Conservation (phyloP, 2,329 filamentous ascomycete species). For the Chaetomium sp. region DNA sequence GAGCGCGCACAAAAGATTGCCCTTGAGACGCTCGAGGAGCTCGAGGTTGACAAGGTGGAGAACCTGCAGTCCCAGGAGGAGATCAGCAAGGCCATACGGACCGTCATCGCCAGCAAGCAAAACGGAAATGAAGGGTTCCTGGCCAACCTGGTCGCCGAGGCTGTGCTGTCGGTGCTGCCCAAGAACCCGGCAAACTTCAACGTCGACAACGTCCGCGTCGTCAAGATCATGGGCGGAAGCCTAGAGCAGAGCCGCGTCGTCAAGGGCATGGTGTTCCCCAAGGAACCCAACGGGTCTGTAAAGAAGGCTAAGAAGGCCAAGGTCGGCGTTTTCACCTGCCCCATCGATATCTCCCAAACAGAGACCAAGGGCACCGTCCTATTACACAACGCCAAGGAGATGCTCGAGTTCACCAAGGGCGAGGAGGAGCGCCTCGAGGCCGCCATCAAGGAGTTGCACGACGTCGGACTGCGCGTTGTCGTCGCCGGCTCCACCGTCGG, state of each 20-base stretch:
- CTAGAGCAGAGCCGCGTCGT: conserved; percentile 93
- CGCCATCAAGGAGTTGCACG: conserved; percentile 91
- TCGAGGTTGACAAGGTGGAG: conserved; percentile 87
- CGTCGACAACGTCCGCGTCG: conserved; percentile 97
- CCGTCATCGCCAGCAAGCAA: conserved; percentile 96
- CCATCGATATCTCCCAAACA: conserved; percentile 92
- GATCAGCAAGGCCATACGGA: conserved; percentile 91
- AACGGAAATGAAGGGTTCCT: conserved; percentile 89
- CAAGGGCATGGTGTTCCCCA: conserved; percentile 97
- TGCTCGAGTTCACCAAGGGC: conserved; percentile 97
- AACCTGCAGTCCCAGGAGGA: conserved; percentile 80
- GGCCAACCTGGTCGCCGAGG: conserved; percentile 83
- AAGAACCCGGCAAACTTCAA: conserved; percentile 97
- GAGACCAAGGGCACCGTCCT: conserved; percentile 99
- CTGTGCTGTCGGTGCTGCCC: conserved; percentile 82
- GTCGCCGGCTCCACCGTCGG: conserved; percentile 92
- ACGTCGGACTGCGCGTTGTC: conserved; percentile 88
- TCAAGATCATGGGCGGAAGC: conserved; percentile 99
- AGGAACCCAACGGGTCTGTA: conserved; percentile 87
- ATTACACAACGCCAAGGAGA: conserved; percentile 95
- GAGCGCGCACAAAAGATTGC: conserved; percentile 92
- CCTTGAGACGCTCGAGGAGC: conserved; percentile 80
- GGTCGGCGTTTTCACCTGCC: conserved; percentile 94
- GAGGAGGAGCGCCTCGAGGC: conserved; percentile 91
- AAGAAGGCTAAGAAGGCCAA: conserved; percentile 94